These are phyloP conservation scores for Ephemerocybe angulata DNA, from an alignment of 768 basidiomycete species.

Conservation along the genomic window DNA sequence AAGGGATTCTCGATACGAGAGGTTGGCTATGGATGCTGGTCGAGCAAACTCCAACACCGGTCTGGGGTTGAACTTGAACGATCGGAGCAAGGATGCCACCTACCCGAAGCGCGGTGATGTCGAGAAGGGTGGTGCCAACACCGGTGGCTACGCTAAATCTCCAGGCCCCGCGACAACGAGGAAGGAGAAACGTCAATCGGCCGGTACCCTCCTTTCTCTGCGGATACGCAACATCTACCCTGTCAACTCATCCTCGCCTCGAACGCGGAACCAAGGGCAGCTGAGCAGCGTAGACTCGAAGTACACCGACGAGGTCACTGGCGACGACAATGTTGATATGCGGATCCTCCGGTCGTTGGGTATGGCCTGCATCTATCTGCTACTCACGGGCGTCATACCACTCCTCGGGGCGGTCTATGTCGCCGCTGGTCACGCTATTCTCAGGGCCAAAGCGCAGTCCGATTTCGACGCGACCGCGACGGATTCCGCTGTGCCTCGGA, in stretches of 20 bases:
- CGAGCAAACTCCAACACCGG: too few species aligned
- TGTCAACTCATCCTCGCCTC: background rate
- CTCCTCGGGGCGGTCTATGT: background rate
- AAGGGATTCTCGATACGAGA: too few species aligned
- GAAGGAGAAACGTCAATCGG: slow-evolving; percentile 5
- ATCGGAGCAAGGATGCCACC: too few species aligned
- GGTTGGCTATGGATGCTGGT: too few species aligned
- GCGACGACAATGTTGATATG: background rate
- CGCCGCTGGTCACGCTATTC: slow-evolving; percentile 5
- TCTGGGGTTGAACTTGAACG: too few species aligned
- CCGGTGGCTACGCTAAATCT: too few species aligned
- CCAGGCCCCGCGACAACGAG: background rate
- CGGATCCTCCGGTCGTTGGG: background rate
- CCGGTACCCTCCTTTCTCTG: background rate
- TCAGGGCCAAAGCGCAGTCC: background rate
- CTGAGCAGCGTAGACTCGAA: background rate
- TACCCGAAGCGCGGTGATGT: too few species aligned
- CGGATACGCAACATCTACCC: slow-evolving; percentile 6
- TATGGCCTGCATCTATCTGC: background rate
- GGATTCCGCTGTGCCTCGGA: background rate
- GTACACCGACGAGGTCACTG: background rate
- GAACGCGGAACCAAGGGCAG: background rate
- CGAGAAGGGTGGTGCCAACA: too few species aligned
- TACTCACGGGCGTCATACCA: background rate
- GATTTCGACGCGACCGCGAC: background rate